Percentiles rank a stretch among this genome's conserved stretches.
Conservation (phyloP, 345 rosid species). For the Eucalyptus curtisii region DNA sequence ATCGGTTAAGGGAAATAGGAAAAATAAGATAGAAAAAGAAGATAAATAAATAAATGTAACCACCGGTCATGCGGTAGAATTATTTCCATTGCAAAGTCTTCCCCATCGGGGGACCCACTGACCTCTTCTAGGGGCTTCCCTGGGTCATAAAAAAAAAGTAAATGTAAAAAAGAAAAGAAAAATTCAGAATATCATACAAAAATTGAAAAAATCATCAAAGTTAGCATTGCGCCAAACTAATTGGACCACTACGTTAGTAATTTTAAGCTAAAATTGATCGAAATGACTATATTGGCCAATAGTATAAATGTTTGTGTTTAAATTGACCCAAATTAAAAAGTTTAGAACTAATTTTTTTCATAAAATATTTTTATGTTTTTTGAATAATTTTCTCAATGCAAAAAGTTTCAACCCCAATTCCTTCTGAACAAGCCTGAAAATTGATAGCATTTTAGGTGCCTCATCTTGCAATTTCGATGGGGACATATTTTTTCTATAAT, state of each 20-base stretch:
- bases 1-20: background rate
- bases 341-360: rapidly evolving
- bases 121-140: too few relatives aligned
- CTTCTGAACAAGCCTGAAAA: background rate
- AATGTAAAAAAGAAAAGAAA: background rate
- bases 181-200: background rate
- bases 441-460: background rate
- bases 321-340: background rate
- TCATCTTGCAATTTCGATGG: background rate
- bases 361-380: background rate
- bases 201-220: background rate
- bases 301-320: background rate
- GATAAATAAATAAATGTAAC: background rate
- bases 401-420: background rate
- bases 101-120: too few relatives aligned
- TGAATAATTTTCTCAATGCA: background rate
- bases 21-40: background rate
- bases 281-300: background rate
- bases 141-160: too few relatives aligned
- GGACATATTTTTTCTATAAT: background rate
- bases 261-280: rapidly evolving
- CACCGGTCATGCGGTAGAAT: too few relatives aligned
- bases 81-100: too few relatives aligned
- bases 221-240: background rate
- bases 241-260: rapidly evolving